These are phyloP conservation scores for Amanita molliuscula DNA, from an alignment of 768 basidiomycete genomes.

Conservation along the genomic window DNA sequence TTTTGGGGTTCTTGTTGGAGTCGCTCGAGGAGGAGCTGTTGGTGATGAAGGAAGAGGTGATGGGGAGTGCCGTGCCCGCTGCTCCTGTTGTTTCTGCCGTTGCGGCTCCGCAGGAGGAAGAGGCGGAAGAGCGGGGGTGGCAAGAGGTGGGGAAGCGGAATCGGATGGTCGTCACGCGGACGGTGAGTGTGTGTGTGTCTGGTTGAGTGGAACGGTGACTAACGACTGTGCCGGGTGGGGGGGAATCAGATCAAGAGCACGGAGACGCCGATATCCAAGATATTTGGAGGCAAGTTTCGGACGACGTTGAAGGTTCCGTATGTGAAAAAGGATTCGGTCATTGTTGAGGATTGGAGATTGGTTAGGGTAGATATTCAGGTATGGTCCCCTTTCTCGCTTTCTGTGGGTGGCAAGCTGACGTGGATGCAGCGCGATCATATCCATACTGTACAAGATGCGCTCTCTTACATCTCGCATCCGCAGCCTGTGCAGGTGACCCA, in stretches of 20 bases:
- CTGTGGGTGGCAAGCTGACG: too few relatives aligned
- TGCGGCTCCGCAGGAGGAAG: constrained; percentile 18
- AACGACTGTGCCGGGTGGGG: background rate
- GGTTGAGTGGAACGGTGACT: background rate
- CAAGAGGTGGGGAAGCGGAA: constrained; percentile 90
- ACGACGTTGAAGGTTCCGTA: constrained; percentile 74
- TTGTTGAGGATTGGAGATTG: constrained; percentile 88
- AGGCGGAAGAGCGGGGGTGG: constrained; percentile 65
- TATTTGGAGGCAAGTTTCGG: constrained; percentile 91
- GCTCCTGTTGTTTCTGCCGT: constrained; percentile 10
- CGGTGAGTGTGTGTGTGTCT: constrained; percentile 34
- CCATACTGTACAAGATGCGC: constrained; percentile 72
- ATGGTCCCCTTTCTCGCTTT: too few relatives aligned
- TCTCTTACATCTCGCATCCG: constrained; percentile 66
- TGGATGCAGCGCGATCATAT: constrained; percentile 72
- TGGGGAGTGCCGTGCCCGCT: constrained; percentile 8
- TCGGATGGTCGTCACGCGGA: constrained; percentile 66
- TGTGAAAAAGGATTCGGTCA: constrained; percentile 68
- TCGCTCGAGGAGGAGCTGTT: constrained; percentile 89
- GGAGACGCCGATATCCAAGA: constrained; percentile 82
- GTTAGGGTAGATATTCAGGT: constrained; percentile 86
- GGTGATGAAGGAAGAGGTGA: constrained; percentile 45
- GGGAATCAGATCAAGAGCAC: constrained; percentile 70
- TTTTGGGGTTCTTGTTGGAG: constrained; percentile 94
- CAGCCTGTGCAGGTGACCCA: constrained; percentile 71